phyloP scores from a whole-genome alignment of 768 basidiomycete species.

The Aureoboletus auriporus region DNA sequence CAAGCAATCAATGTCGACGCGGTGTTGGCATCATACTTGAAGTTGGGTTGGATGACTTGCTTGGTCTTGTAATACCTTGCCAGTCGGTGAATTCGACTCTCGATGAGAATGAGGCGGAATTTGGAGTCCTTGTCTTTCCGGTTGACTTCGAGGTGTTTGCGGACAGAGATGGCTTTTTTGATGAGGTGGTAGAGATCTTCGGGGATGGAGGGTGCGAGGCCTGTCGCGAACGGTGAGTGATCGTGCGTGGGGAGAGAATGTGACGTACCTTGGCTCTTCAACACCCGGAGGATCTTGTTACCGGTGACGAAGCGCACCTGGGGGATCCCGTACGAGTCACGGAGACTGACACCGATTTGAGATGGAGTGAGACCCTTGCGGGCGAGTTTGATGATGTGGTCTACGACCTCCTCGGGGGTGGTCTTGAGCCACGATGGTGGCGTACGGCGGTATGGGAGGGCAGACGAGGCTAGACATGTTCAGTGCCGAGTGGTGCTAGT shows the following conservation, averaged over 20 bases:
- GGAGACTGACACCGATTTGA: conserved; percentile 96
- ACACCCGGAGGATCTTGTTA: conserved; percentile 98
- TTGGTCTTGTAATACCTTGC: conserved; percentile 98
- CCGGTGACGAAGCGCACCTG: conserved; percentile 98
- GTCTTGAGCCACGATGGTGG: conserved; percentile 98
- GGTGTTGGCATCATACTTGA: conserved; percentile 97
- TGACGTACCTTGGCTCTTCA: conserved; percentile 85
- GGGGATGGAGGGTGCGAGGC: conserved; percentile 94
- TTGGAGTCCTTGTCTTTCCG: conserved; percentile 99
- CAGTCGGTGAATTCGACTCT: conserved; percentile 97
- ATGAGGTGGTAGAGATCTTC: conserved; percentile 99
- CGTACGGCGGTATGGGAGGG: conserved; percentile 93
- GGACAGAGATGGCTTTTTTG: conserved; percentile 99
- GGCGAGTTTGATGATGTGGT: conserved; percentile 96
- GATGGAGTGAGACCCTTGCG: conserved; percentile 97
- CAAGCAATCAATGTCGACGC: conserved; percentile 89
- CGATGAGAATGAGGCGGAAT: conserved; percentile 96
- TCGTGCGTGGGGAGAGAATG: neutral
- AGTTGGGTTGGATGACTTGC: conserved; percentile 95
- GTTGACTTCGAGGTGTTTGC: conserved; percentile 98
- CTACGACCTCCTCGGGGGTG: conserved; percentile 89
- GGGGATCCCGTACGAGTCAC: conserved; percentile 97
- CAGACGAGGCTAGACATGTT: conserved; percentile 58
- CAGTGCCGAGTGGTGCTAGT: conserved; percentile 34
- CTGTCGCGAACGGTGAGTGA: conserved; percentile 35